Evolutionary conservation across 1,284 basidiomycete species (phyloP), one percentile per base, ranked within the genome.

Genomic region (Pseudozyma thailandica): DNA sequence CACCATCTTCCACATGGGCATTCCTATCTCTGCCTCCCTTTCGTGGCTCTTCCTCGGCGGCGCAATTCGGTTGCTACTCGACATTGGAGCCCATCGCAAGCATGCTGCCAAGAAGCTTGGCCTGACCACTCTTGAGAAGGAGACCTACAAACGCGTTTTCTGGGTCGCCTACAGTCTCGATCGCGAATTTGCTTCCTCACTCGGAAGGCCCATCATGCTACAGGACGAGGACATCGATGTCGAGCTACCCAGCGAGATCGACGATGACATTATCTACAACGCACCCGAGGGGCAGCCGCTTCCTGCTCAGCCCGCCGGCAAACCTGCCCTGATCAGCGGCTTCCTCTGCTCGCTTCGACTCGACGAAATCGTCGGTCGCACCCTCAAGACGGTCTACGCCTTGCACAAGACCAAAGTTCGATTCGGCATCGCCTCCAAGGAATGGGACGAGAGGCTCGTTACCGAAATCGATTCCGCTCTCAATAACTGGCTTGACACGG

Each of bases 191-290:
- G 57, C 64, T 18, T 43, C 75, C 1, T 51, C 44, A 8, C 50
- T 80, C 12, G 78, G 78, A 4, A 45, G 78, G 21, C 78, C 78
- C 4, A 57, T 77, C 46, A 68, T 72, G 53, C 53, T 79, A 15
- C 73, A 79, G 28, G 78, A 78, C 41, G 78, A 78, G 28, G 77
- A 80, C 41, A 75, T 80, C 18, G 78, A 80, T 38, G 46, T 79
- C 5, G 77, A 74, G 20, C 54, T 66, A 3, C 77, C 77, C 6
- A 25, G 77, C 35, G 69, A 71, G 42, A 50, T 77, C 12, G 78
- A 80, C 33, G 78, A 80, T 51, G 61, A 73, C 16, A 37, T 43
- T 18, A 57, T 79, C 27, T 68, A 58, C 53, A 46, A 53, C 37
- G 65, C 71, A 2, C 52, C 50, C 3, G 72, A 72, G n/a, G 39